Evolutionary conservation across 202 grass and related monocot species (phyloP).

Genomic region (Bolboschoenoplectus hybrid): DNA sequence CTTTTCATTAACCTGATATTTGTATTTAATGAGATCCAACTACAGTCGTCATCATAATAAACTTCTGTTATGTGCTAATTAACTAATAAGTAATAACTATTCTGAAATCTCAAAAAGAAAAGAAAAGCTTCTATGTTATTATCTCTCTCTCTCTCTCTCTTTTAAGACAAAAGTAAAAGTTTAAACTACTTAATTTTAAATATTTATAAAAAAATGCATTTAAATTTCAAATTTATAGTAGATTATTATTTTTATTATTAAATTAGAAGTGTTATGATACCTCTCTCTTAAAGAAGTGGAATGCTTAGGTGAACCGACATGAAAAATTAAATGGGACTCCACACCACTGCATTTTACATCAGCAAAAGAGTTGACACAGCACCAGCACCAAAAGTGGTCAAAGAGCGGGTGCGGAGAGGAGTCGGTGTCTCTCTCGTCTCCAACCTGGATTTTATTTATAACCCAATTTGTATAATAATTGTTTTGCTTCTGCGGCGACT

Average conservation of each 20-base stretch:
- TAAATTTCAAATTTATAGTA: too few species aligned
- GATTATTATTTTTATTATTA: too few species aligned
- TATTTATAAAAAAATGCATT: too few species aligned
- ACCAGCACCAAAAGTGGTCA: not conserved
- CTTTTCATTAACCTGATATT: too few species aligned
- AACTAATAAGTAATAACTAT: too few species aligned
- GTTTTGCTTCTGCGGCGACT: not conserved
- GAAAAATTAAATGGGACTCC: not conserved
- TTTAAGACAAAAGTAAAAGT: too few species aligned
- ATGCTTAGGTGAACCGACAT: conserved; percentile 1
- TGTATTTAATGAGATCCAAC: not conserved
- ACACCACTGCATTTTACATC: conserved; percentile 24
- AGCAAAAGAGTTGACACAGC: not conserved
- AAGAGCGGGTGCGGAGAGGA: not conserved
- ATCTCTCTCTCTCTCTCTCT: too few species aligned
- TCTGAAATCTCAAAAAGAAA: too few species aligned
- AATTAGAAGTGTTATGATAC: not conserved
- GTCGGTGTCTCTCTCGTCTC: conserved; percentile 1
- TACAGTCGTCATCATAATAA: not conserved
- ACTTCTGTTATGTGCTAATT: not conserved
- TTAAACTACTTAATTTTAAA: too few species aligned
- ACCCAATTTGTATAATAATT: too few species aligned
- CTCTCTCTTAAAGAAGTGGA: not conserved
- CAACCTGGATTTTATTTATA: not conserved
- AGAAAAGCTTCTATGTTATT: too few species aligned